phyloP scores from a whole-genome alignment of 192 early-diverging fungal species.

The Backusella westeae region DNA sequence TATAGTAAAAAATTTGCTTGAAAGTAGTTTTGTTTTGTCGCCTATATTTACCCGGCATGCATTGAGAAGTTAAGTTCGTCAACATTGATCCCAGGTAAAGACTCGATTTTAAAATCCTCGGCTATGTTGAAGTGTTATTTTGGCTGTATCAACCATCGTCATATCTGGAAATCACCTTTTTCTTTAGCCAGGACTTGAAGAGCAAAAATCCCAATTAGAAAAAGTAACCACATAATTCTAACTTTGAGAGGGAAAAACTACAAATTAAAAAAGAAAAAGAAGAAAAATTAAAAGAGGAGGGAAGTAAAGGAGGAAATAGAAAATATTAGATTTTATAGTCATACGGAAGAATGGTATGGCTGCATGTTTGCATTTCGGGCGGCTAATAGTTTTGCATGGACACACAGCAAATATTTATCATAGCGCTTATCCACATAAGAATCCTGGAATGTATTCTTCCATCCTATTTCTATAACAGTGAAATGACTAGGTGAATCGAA shows the following conservation, averaged over 20 bases:
- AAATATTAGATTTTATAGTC: background rate
- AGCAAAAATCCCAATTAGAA: background rate
- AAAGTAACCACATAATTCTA: background rate
- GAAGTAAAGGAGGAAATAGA: background rate
- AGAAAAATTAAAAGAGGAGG: background rate
- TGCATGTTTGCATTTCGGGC: background rate
- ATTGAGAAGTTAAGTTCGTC: constrained; percentile 28
- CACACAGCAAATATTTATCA: background rate
- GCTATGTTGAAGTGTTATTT: constrained; percentile 12
- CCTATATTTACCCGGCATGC: constrained; percentile 45
- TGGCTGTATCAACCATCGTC: background rate
- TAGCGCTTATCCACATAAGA: background rate
- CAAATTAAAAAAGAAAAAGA: background rate
- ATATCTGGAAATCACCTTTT: background rate
- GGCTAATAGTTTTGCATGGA: background rate
- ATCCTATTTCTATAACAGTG: background rate
- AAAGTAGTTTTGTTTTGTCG: background rate
- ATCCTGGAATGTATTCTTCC: background rate
- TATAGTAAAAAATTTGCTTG: background rate
- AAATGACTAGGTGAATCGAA: background rate
- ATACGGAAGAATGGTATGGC: background rate
- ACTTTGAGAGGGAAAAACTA: background rate
- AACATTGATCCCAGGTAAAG: constrained; percentile 36
- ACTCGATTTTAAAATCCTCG: constrained; percentile 38
- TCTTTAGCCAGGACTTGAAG: background rate